Conservation (phyloP, 2,329 filamentous ascomycete species). For the Microascus cirrosus region DNA sequence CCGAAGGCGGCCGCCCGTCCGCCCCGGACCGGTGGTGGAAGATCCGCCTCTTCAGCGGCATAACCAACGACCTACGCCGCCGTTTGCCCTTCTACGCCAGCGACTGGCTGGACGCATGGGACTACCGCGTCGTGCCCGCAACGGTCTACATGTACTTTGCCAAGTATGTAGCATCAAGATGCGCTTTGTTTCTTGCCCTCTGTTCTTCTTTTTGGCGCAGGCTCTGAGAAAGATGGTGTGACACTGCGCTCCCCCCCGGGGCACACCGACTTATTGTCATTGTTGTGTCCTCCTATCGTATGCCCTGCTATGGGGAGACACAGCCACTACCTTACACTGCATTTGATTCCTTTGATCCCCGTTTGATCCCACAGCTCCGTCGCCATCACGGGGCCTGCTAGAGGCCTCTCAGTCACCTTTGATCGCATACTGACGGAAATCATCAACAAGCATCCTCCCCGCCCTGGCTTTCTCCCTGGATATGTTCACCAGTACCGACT, state of each 20-base stretch:
- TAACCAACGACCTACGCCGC: slow-evolving; percentile 66
- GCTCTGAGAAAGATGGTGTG: background rate
- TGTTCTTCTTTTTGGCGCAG: background rate
- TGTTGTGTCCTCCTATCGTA: too few relatives aligned
- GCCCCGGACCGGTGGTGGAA: slow-evolving; percentile 52
- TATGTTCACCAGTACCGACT: slow-evolving; percentile 82
- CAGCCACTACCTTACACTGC: too few relatives aligned
- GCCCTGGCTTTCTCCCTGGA: slow-evolving; percentile 83
- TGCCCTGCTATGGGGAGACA: too few relatives aligned
- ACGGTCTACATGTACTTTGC: slow-evolving; percentile 94
- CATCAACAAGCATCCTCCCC: slow-evolving; percentile 61
- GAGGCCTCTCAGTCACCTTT: too few relatives aligned
- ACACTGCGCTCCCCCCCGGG: too few relatives aligned
- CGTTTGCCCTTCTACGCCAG: slow-evolving; percentile 67
- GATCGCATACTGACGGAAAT: background rate
- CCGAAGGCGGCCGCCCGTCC: background rate
- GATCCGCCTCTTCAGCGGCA: slow-evolving; percentile 64
- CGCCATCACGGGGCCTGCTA: too few relatives aligned
- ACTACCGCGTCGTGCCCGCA: slow-evolving; percentile 78
- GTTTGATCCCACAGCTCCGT: too few relatives aligned
- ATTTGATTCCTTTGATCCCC: too few relatives aligned
- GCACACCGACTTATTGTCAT: too few relatives aligned
- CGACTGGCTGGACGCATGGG: slow-evolving; percentile 81
- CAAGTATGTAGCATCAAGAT: slow-evolving; percentile 43
- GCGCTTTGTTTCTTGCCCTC: background rate